Percentiles rank a stretch among this genome's conserved stretches.
These are phyloP conservation scores for Taphrina communis DNA, from an alignment of 1,139 yeast species.

Conservation along the genomic window DNA sequence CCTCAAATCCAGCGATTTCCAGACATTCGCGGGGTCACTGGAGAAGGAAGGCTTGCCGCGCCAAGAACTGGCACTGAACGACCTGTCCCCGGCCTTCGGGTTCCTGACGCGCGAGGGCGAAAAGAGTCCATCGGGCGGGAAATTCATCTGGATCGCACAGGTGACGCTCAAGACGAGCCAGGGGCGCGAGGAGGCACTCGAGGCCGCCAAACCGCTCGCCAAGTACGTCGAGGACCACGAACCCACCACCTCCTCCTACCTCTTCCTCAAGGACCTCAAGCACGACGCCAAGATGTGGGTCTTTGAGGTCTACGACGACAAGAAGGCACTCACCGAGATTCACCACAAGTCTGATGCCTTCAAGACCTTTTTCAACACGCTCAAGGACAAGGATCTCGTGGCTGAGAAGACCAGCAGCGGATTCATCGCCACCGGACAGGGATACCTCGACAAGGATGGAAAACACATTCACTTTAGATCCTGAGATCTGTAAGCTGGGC, in stretches of 20 bases:
- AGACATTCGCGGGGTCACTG: constrained; percentile 18
- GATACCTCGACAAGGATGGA: constrained; percentile 34
- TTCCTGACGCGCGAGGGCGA: constrained; percentile 20
- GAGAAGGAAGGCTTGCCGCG: constrained; percentile 7
- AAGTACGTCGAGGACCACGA: constrained; percentile 32
- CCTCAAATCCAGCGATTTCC: constrained; percentile 14
- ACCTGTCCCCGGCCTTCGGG: constrained; percentile 24
- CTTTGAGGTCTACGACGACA: constrained; percentile 36
- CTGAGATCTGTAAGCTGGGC: neutral
- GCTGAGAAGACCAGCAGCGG: constrained; percentile 19
- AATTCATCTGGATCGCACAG: constrained; percentile 35
- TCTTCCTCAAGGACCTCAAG: constrained; percentile 34
- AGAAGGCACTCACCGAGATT: constrained; percentile 28
- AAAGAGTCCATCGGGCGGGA: constrained; percentile 2
- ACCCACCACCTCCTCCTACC: constrained; percentile 32
- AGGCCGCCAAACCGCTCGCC: constrained; percentile 20
- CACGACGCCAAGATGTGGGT: constrained; percentile 31
- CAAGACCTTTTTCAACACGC: constrained; percentile 4
- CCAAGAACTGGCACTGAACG: constrained; percentile 14
- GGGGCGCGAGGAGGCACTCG: constrained; percentile 24
- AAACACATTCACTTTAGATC: constrained; percentile 14
- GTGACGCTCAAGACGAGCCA: constrained; percentile 18
- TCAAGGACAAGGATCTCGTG: constrained; percentile 13
- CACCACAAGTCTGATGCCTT: constrained; percentile 38
- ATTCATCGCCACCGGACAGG: constrained; percentile 21